Evolutionary conservation across 2,329 filamentous ascomycete genomes (phyloP), one percentile per base, ranked within the genome.

Genomic region (Fusarium oxysporum): DNA sequence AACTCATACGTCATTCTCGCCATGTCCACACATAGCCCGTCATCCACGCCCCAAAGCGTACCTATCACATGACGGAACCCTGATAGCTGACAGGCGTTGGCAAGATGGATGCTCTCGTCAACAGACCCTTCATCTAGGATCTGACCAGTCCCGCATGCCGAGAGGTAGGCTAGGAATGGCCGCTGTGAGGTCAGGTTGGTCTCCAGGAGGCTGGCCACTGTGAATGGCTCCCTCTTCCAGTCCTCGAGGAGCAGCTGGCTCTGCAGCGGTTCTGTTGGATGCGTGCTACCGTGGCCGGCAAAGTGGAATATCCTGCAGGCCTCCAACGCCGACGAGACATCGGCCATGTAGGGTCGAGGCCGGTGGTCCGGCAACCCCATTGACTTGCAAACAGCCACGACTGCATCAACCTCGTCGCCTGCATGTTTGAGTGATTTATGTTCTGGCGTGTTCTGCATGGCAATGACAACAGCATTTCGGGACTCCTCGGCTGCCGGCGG

Each of bases 161-260:
- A 51, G 12, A 51, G n/a, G n/a, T 51, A 51, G 5, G 30, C 48
- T 5, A 51, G 48, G 11, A 51, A 51, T 6, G 48, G 48, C 48
- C 17, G 33, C n/a, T 51, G 9, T 1, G n/a, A 32, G 7, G 10
- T 21, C 5, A 51, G 33, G 6, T 37, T 51, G 2, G 7, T 35
- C 5, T 28, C 48, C 8, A 35, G 16, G 5, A 51, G 16, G 11
- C 17, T 25, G 8, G 16, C 48, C 5, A 37, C 48, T 14, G 33
- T 35, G 32, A 30, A 37, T 37, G 17, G 17, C 9, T n/a, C 8
- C 32, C n/a, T n/a, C 10, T 33, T 11, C 48, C 48, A 51, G 8
- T 51, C 48, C 0, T n/a, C 32, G 4, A 51, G 33, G 16, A 37
- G 8, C 3, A 51, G 48, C 11, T 14, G n/a, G 19, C 48, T 51